Evolutionary conservation across 2,329 filamentous ascomycete species (phyloP), one percentile per base, ranked within the genome.

Genomic region (Cytospora schulzeri): DNA sequence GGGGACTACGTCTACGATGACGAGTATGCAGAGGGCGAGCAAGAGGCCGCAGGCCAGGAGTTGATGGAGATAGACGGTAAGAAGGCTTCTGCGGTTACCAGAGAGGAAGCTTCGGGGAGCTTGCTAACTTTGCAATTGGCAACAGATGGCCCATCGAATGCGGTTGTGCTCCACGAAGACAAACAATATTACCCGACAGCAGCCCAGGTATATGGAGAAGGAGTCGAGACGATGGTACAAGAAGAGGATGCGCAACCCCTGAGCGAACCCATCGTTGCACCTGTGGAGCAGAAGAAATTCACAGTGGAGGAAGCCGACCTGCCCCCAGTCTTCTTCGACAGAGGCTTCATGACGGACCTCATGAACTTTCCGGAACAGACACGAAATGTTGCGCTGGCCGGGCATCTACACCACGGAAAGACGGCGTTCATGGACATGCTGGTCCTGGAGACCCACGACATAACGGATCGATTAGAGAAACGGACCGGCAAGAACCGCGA

Each of bases 171-270:
- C 54, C 95, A 99, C 79, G 95, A 99, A 82, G 95, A 99, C 80
- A 99, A 99, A 78, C 95, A 98, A 76, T 99, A 99, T 78, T 99
- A 99, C 75, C 95, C 95, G 33, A 97, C 93, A n/a, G 95, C 95
- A 63, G 89, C 94, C 74, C 95, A 99, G 77, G 89, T 97, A 51
- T 99, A 98, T 75, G 95, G 95, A 60, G 85, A 88, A 71, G 93
- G 95, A 78, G 95, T 99, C 71, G 95, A 99, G 79, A 95, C 94
- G 1, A 80, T 97, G 77, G 94, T 99, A 45, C 91, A 98, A 74
- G 95, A 99, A 77, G 95, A 98, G 79, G 95, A 99, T 81, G 91
- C 93, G 66, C 95, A 99, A 76, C 91, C 93, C 55, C 84, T 99
- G 67, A 88, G 91, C 33, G 88, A 97, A 73, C 95, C 95, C 35